Base-by-base conservation (phyloP, 192 early-diverging fungal genomes). In the Geranomyces michiganensis region DNA sequence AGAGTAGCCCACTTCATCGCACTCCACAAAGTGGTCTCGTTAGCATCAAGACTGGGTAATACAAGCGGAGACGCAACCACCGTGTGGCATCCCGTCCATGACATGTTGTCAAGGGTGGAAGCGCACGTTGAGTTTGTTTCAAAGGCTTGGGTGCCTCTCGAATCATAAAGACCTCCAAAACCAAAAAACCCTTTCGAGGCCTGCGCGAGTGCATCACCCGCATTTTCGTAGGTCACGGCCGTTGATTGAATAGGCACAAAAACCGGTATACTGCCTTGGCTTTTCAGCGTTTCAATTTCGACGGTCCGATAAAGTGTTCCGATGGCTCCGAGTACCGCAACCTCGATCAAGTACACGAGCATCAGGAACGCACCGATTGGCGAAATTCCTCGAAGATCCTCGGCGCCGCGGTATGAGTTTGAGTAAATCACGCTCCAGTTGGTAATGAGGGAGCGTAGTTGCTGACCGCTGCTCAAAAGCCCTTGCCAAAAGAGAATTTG, bases 331-430 rank as follows among this genome's bases (percentile, higher is more conserved):
- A 65, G 13, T 9, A 65, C 64, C 17, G 44, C 46, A 10, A 65
- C 43, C 41, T 65, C 64, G 26, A 2, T 43, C 21, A 65, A 22
- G 21, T 65, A 65, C 14, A 65, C 24, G 15, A 65, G 7, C 45
- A 65, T 30, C 0, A 65, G 64, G 30, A 65, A 48, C 7, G 32
- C 64, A 65, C 32, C 21, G 15, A 65, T 65, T 21, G 64, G 64
- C 51, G 6, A 17, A 0, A 65, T 26, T 0, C 64, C 41, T 27
- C 45, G 26, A 21, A 43, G n/a, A 13, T 65, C 64, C 45, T 65
- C 64, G 24, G 43, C 45, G 6, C 64, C 64, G 5, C 64, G 64
- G 22, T 65, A 65, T 14, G 64, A 65, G 43, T 65, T 65, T 36
- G 32, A 41, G 22, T 65, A 65, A 24, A 65, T 65, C 6, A 47